A percentile compares a stretch with the other conserved stretches of the same genome.
Evolutionary conservation across 441 rosid genomes (phyloP).

Genomic region (Eugenia klotzschiana): DNA sequence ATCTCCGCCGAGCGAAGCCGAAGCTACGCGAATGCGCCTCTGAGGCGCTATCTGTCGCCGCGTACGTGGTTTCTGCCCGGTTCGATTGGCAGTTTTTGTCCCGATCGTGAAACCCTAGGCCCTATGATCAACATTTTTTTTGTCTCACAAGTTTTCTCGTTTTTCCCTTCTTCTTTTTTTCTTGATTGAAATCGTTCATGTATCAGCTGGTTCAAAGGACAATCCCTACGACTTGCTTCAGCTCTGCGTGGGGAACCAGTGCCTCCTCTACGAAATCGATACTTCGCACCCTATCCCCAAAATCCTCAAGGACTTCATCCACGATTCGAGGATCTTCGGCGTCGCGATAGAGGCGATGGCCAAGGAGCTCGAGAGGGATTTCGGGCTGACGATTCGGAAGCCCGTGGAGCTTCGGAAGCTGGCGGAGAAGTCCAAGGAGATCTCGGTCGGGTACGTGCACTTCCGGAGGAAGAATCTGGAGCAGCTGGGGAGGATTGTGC

Average conservation of each 20-base stretch:
- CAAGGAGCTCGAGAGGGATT: not conserved
- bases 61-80: not conserved
- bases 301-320: not conserved
- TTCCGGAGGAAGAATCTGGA: not conserved
- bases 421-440: not conserved
- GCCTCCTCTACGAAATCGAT: not conserved
- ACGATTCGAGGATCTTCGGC: not conserved
- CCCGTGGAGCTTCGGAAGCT: not conserved
- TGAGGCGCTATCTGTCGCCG: not conserved
- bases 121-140: not conserved
- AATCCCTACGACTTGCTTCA: not conserved
- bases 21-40: not conserved
- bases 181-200: not conserved
- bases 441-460: not conserved
- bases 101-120: not conserved
- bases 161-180: not conserved
- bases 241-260: not conserved
- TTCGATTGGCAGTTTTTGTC: not conserved
- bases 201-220: not conserved
- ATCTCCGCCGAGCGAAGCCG: not conserved
- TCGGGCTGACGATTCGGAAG: not conserved
- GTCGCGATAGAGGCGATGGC: not conserved
- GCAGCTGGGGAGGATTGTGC: not conserved
- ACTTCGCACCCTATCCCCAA: not conserved
- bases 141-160: not conserved